phyloP scores from a whole-genome alignment of 108 stramenopile species.

The Skeletonema potamos region DNA sequence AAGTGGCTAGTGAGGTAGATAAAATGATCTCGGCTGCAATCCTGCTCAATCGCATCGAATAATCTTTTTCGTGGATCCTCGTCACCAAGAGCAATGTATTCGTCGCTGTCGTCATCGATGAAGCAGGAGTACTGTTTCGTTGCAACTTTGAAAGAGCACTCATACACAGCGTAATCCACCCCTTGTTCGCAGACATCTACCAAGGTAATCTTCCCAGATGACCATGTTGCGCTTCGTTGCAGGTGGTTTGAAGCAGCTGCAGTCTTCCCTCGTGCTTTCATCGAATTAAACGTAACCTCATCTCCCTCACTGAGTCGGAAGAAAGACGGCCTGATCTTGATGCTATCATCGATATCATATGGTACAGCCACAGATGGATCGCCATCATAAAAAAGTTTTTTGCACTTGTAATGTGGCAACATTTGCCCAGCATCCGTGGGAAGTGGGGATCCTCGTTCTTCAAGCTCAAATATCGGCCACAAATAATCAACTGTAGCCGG shows the following conservation, averaged over 20 bases:
- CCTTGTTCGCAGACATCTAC: background rate
- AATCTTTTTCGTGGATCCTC: slow-evolving; percentile 1
- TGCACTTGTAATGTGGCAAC: background rate
- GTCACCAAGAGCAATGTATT: background rate
- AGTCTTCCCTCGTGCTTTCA: background rate
- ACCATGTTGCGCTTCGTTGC: background rate
- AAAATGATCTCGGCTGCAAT: slow-evolving; percentile 4
- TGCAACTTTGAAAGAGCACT: background rate
- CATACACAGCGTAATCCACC: background rate
- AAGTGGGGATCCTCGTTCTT: background rate
- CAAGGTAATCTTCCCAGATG: background rate
- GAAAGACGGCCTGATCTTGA: background rate
- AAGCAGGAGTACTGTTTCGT: background rate
- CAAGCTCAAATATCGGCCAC: background rate
- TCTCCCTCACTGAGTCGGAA: background rate
- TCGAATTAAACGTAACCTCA: background rate
- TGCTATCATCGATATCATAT: background rate
- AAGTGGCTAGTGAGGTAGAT: background rate
- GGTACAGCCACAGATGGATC: background rate
- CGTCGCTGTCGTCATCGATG: slow-evolving; percentile 6
- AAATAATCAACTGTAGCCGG: background rate
- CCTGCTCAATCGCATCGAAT: slow-evolving; percentile 1
- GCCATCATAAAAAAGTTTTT: background rate
- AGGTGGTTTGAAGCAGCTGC: background rate
- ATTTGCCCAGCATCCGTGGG: background rate